Percentiles rank a stretch among this genome's conserved stretches.
These are phyloP conservation scores for Talaromyces funiculosus DNA, from an alignment of 2,329 filamentous ascomycete species.

Conservation along the genomic window DNA sequence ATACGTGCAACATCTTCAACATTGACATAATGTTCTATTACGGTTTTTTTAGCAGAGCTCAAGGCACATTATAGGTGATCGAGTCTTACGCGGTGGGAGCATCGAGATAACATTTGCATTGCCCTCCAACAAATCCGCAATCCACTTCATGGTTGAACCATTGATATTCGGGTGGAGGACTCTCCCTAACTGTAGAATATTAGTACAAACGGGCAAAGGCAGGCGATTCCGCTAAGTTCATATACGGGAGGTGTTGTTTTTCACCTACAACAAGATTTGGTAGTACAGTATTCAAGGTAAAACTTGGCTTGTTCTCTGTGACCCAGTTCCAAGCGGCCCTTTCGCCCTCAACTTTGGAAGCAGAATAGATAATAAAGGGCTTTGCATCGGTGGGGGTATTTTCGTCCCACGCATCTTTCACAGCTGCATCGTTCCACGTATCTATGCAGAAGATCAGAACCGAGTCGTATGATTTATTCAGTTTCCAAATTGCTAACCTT, in stretches of 20 bases:
- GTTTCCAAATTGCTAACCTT: neutral
- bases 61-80: neutral
- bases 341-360: constrained; percentile 45
- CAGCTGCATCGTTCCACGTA: constrained; percentile 17
- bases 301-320: constrained; percentile 38
- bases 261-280: constrained; percentile 29
- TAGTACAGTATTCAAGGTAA: constrained; percentile 35
- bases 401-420: constrained; percentile 31
- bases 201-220: neutral
- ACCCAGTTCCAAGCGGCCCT: constrained; percentile 44
- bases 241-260: neutral
- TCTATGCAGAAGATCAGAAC: constrained; percentile 10
- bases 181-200: neutral
- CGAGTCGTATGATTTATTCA: neutral
- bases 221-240: neutral
- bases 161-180: constrained; percentile 6
- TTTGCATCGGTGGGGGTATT: constrained; percentile 25
- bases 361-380: constrained; percentile 35
- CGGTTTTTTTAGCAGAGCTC: neutral
- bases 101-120: neutral
- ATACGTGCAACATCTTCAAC: constrained; percentile 45
- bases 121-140: neutral
- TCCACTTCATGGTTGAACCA: constrained; percentile 9
- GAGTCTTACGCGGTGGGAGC: neutral
- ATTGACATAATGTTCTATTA: constrained; percentile 41